Evolutionary conservation across 805 yeast species (phyloP).

Genomic region (Wickerhamomyces canadensis): DNA sequence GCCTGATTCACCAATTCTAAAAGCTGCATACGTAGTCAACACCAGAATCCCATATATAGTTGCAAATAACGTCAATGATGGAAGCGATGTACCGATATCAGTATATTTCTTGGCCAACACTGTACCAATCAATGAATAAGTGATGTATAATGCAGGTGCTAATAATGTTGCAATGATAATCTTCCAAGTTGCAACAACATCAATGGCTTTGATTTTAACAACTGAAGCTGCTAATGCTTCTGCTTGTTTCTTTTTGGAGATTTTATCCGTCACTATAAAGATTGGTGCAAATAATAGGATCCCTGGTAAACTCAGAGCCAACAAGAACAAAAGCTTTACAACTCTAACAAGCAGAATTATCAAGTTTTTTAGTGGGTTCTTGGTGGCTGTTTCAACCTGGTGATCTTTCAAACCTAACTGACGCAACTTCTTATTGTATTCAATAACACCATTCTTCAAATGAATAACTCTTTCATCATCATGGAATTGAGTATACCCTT

Average conservation of each 20-base stretch:
- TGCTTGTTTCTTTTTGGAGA: conserved; percentile 65
- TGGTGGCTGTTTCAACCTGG: conserved; percentile 52
- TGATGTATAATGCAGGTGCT: conserved; percentile 78
- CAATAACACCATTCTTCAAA: conserved; percentile 56
- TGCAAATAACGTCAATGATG: conserved; percentile 30
- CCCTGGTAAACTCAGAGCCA: conserved; percentile 76
- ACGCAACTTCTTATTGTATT: conserved; percentile 61
- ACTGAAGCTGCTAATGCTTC: conserved; percentile 85
- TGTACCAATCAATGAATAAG: conserved; percentile 56
- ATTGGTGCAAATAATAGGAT: conserved; percentile 79
- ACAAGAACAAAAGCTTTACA: conserved; percentile 44
- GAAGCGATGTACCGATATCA: conserved; percentile 10
- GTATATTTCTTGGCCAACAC: conserved; percentile 29
- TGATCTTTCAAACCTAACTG: conserved; percentile 67
- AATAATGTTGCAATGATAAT: conserved; percentile 75
- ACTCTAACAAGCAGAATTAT: conserved; percentile 48
- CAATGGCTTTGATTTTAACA: conserved; percentile 85
- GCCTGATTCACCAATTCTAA: conserved; percentile 87
- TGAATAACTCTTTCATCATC: conserved; percentile 64
- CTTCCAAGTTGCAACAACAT: conserved; percentile 95
- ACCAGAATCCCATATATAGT: conserved; percentile 53
- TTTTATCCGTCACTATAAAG: conserved; percentile 63
- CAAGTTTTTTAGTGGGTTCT: conserved; percentile 41
- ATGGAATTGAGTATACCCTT: conserved; percentile 73
- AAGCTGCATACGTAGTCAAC: conserved; percentile 79